A percentile compares a stretch with the other conserved stretches of the same genome.
phyloP scores from a whole-genome alignment of 73 alveolate species.

The Paramecium pentaurelia region DNA sequence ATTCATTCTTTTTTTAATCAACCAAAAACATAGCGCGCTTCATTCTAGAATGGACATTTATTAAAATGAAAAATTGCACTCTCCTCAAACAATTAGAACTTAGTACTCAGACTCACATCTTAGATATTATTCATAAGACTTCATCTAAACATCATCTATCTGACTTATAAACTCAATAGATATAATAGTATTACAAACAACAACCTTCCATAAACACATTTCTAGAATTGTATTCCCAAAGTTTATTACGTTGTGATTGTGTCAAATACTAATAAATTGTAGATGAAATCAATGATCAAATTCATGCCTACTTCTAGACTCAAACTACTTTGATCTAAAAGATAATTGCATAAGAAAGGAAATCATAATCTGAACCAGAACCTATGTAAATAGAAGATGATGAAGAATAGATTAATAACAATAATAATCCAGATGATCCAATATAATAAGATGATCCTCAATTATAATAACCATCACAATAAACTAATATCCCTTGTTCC shows the following conservation, averaged over 20 bases:
- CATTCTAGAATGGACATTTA: not conserved
- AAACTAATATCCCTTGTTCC: not conserved
- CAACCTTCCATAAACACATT: not conserved
- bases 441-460: not conserved
- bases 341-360: not conserved
- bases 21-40: not conserved
- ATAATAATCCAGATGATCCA: not conserved
- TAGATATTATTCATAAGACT: not conserved
- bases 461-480: not conserved
- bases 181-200: not conserved
- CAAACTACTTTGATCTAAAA: not conserved
- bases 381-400: not conserved
- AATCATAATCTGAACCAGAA: not conserved
- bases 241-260: constrained; percentile 4
- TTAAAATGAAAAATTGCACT: constrained; percentile 14
- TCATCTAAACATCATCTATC: not conserved
- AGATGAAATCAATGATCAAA: not conserved
- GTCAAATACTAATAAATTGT: not conserved
- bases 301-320: not conserved
- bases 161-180: not conserved
- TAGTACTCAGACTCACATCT: not conserved
- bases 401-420: not conserved
- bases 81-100: not conserved
- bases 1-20: not conserved
- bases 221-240: not conserved